Base-by-base conservation (phyloP, 257 asterid species). In the Ehretia macrophylla region DNA sequence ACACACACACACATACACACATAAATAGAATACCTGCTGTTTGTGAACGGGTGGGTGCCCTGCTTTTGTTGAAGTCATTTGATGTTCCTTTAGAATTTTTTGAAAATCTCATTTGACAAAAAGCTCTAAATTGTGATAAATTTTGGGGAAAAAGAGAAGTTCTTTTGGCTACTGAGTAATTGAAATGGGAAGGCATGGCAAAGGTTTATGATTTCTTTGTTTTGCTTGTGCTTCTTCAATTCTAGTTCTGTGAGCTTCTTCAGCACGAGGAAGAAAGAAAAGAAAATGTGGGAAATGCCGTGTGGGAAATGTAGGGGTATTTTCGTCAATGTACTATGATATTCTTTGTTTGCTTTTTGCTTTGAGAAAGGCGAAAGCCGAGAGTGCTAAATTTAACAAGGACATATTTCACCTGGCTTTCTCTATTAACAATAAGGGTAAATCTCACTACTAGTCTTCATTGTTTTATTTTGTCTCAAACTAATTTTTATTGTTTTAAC, bases 11-110 rank as follows among this genome's bases (percentile, higher is more conserved):
- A 5, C 12, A 9, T 13, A 23, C 20, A 51, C 4, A 56, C 4
- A 71, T 4, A 47, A 27, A 42, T 32, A 55, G 47, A 46, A 72
- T 71, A 84, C 94, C 87, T 18, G 67, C 16, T 46, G 63, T 18
- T 14, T 47, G 74, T 42, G 66, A 22, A 72, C 38, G 54, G 60
- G 57, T 11, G 16, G 81, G 32, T 27, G 73, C 46, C 58, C 58
- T 50, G 75, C 40, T 19, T 58, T 62, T 53, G 65, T 52, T 64
- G 63, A 17, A 53, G 20, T 44, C 58, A 19, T 60, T 16, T 27
- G 20, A 21, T 57, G 49, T 72, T 58, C 66, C 63, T 35, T 48
- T 73, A 60, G 53, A 56, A 45, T 51, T 42, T 55, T 53, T 46
- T 53, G 69, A 66, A 42, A 63, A 47, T 40, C 58, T 66, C 58